Base-by-base conservation (phyloP, 2,329 filamentous ascomycete species). In the Botrytis paeoniae region DNA sequence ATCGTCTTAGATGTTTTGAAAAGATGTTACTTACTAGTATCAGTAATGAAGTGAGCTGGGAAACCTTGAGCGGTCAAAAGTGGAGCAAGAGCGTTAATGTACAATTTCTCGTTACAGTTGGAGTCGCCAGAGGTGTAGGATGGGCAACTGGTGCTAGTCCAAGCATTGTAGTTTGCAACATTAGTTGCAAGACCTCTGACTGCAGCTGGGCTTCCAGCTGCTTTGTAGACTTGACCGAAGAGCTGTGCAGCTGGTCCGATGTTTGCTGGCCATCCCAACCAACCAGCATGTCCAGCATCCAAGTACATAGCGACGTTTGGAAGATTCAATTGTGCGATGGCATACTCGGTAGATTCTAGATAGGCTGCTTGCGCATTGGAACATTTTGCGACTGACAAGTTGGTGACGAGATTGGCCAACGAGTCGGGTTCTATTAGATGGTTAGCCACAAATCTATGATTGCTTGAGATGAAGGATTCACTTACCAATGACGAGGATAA, bases 211-310 rank as follows among this genome's bases (percentile, higher is more conserved):
- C 81, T 83, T 1, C 83, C 82, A 29, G 85, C 86, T 45, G 81
- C 81, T 63, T 81, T 83, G 79, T 86, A 88, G 1, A 88, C 79
- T 37, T 82, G 62, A 4, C 81, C 84, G 78, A 83, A 87, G 25
- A 87, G 80, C 54, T 83, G 77, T 16, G 86, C 86, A 3, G 86
- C 85, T 9, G 86, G 86, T 9, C 77, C 76, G 63, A 89, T 85
- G 81, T 91, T 91, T 74, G 86, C 88, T 29, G 85, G 80, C 88
- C 88, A 91, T 78, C 89, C 89, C 61, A 91, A 84, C 89, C 89
- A 91, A 74, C 89, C 88, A 39, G 86, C 88, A 80, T 91, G 89
- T 73, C 88, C 89, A 14, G 87, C 89, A 76, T 91, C 89, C 32
- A 91, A 80, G 80, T 91, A 91, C 86, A 89, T 88, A 75, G 87